Evolutionary conservation across 2,329 filamentous ascomycete species (phyloP), one percentile per base, ranked within the genome.

Genomic region (Didymella segeticola): DNA sequence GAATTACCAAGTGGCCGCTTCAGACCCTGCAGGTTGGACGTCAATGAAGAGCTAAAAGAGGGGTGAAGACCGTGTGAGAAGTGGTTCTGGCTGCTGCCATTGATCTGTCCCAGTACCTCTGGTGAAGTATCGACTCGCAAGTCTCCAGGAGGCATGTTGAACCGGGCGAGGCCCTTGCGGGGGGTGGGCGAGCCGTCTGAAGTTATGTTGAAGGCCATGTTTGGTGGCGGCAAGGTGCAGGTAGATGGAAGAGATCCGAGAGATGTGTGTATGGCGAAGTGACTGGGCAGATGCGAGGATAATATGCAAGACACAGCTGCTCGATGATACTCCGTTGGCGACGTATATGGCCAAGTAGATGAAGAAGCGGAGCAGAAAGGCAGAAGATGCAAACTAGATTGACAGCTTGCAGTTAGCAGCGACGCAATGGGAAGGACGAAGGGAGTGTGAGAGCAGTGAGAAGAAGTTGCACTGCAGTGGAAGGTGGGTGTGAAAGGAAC

Each of bases 111-210:
- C 57, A 74, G 53, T 49, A 59, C 59, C 61, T 73, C 70, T 55
- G 71, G 68, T 45, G 72, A 74, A 41, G 69, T 72, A 31, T 73
- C 69, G 43, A 71, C 52, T 39, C 56, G 66, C 45, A 73, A 61
- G 47, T 74, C 72, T 26, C 67, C 67, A 37, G 69, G 53, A 47
- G 66, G 56, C 51, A 62, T 60, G 29, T 66, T 50, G 58, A 72
- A 71, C 51, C 68, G 66, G 36, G 57, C 30, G 25, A 61, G 38
- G 34, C 62, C 63, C 56, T 77, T 77, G 64, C 75, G 75, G 25
- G 74, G 75, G 29, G 74, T 76, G 25, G 75, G 75, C 43, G 75
- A 77, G 22, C 74, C 74, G 60, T 75, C 72, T 52, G 72, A 72
- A 57, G 74, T 71, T 60, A 76, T 75, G 51, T 71, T 75, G 68